phyloP scores from a whole-genome alignment of 768 basidiomycete genomes.

The Termitomyces sp. region DNA sequence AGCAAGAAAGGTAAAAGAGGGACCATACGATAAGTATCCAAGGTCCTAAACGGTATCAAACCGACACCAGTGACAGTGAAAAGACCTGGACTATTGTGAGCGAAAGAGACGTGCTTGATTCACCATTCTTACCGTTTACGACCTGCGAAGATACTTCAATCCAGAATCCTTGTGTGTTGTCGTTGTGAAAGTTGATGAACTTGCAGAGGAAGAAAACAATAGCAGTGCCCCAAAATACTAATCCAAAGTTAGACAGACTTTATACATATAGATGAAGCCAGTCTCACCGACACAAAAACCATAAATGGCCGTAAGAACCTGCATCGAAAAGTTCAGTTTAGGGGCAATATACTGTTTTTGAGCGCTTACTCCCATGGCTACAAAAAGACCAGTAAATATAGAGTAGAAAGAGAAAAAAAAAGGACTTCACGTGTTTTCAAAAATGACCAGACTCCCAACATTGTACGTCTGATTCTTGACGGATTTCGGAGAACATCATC shows the following conservation, averaged over 20 bases:
- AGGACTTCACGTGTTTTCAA: slow-evolving; percentile 70
- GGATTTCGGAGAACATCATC: slow-evolving; percentile 68
- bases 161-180: slow-evolving; percentile 75
- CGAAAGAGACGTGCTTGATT: background rate
- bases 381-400: slow-evolving; percentile 4
- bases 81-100: slow-evolving; percentile 43
- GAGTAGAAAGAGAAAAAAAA: background rate
- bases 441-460: slow-evolving; percentile 78
- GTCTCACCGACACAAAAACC: slow-evolving; percentile 67
- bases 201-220: slow-evolving; percentile 72
- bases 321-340: slow-evolving; percentile 4
- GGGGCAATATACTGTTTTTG: background rate
- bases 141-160: slow-evolving; percentile 77
- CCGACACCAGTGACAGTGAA: slow-evolving; percentile 83
- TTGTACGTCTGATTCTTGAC: slow-evolving; percentile 54
- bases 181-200: slow-evolving; percentile 70
- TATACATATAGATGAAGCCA: background rate
- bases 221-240: slow-evolving; percentile 85
- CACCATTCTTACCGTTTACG: slow-evolving; percentile 55
- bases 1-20: slow-evolving; percentile 1
- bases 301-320: slow-evolving; percentile 71
- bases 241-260: background rate
- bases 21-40: slow-evolving; percentile 72
- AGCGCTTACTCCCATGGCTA: slow-evolving; percentile 66
- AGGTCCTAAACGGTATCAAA: slow-evolving; percentile 69